Evolutionary conservation across 257 asterid species (phyloP).

Genomic region (Salvia hispanica): DNA sequence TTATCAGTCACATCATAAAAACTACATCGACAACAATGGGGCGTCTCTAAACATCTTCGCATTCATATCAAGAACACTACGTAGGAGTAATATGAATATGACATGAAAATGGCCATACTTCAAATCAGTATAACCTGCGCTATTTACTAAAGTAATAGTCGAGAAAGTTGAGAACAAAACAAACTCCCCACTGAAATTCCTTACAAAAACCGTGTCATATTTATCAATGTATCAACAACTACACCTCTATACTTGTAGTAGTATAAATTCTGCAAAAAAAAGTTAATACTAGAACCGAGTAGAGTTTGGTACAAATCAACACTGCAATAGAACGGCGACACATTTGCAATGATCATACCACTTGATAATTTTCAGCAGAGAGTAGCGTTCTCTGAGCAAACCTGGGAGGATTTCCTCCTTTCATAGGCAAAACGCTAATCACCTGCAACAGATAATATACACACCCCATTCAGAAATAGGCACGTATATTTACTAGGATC

Average conservation of each 20-base stretch:
- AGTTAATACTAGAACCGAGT: background rate
- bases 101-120: background rate
- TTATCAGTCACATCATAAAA: no score
- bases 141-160: no score
- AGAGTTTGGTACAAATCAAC: constrained; percentile 11
- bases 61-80: no score
- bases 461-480: background rate
- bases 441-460: constrained; percentile 47
- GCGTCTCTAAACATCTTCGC: no score
- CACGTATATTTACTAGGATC: background rate
- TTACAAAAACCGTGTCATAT: no score
- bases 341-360: constrained; percentile 37
- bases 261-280: background rate
- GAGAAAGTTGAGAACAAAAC: background rate
- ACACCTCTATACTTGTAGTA: constrained; percentile 1
- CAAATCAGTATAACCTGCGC: background rate
- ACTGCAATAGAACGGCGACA: background rate
- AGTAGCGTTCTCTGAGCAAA: constrained; percentile 66
- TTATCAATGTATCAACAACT: background rate
- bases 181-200: background rate
- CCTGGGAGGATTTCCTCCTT: constrained; percentile 68
- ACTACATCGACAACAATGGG: no score
- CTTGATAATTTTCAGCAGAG: constrained; percentile 68
- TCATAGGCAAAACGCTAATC: constrained; percentile 51
- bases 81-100: background rate